Percentiles rank a stretch among this genome's conserved stretches.
phyloP scores from a whole-genome alignment of 345 rosid species.

The Geranium brycei region DNA sequence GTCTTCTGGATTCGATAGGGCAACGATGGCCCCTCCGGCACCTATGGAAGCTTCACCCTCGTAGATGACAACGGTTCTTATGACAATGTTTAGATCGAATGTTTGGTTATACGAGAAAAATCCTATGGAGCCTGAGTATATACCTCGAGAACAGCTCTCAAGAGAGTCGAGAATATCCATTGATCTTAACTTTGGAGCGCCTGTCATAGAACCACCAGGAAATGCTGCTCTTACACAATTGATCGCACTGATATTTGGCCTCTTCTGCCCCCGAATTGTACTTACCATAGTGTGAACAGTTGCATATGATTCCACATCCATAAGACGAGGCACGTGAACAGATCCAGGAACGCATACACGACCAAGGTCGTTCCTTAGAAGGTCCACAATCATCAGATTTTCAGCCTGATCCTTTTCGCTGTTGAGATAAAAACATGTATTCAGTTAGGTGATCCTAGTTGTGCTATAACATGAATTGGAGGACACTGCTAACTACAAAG shows the following conservation, averaged over 20 bases:
- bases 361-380: slow-evolving; percentile 85
- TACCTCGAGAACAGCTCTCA: slow-evolving; percentile 68
- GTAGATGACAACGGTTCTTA: slow-evolving; percentile 73
- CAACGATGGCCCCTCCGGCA: slow-evolving; percentile 83
- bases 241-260: slow-evolving; percentile 41
- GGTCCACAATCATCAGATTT: slow-evolving; percentile 95
- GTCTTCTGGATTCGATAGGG: slow-evolving; percentile 69
- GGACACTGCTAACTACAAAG: not conserved
- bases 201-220: slow-evolving; percentile 97
- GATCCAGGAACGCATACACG: slow-evolving; percentile 86
- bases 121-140: slow-evolving; percentile 88
- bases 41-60: slow-evolving; percentile 83
- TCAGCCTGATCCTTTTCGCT: slow-evolving; percentile 98
- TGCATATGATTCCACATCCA: slow-evolving; percentile 92
- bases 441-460: not conserved
- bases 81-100: slow-evolving; percentile 84
- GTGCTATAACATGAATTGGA: not conserved
- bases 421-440: slow-evolving; percentile 9
- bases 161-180: slow-evolving; percentile 75
- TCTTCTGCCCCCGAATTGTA: slow-evolving; percentile 59
- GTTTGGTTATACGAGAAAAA: slow-evolving; percentile 75
- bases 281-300: slow-evolving; percentile 98
- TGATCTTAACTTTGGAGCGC: slow-evolving; percentile 92
- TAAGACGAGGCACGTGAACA: slow-evolving; percentile 82
- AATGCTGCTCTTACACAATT: slow-evolving; percentile 78